These are phyloP conservation scores for Chrysosporium queenslandicum DNA, from an alignment of 2,329 filamentous ascomycete species.

Conservation along the genomic window DNA sequence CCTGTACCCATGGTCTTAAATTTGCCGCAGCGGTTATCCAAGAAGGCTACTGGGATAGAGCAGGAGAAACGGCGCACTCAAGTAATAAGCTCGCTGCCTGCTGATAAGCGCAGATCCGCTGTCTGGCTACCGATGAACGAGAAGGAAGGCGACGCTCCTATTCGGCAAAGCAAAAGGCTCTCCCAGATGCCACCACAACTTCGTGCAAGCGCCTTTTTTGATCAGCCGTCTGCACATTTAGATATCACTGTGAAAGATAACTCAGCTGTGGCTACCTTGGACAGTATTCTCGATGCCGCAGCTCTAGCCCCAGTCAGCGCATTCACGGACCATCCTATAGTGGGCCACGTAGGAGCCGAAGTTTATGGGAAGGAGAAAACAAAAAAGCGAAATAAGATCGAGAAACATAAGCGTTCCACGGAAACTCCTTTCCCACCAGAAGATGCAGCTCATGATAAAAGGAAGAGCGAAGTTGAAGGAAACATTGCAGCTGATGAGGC, in stretches of 20 bases:
- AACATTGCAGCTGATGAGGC: conserved; percentile 18
- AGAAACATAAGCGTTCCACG: conserved; percentile 18
- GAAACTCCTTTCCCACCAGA: conserved; percentile 17
- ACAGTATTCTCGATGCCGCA: conserved; percentile 85
- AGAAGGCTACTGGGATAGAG: conserved; percentile 53
- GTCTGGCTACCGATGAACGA: conserved; percentile 33
- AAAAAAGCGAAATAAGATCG: conserved; percentile 26
- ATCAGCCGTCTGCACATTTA: conserved; percentile 50
- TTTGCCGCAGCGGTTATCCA: conserved; percentile 76
- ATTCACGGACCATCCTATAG: conserved; percentile 81
- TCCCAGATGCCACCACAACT: conserved; percentile 67
- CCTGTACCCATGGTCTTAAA: conserved; percentile 91
- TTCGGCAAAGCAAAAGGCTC: conserved; percentile 11
- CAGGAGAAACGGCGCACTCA: conserved; percentile 65
- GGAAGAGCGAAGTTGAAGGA: conserved; percentile 18
- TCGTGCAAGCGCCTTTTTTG: conserved; percentile 85
- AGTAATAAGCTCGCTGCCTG: conserved; percentile 54
- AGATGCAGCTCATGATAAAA: conserved; percentile 7
- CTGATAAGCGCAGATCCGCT: conserved; percentile 45
- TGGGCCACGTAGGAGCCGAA: conserved; percentile 62
- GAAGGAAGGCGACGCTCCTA: conserved; percentile 16
- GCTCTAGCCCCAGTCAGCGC: conserved; percentile 77
- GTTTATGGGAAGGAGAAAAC: conserved; percentile 52
- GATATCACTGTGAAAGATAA: conserved; percentile 55
- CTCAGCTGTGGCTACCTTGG: conserved; percentile 78